Conservation (phyloP, 257 asterid species). For the Jaltomata sinuosa region DNA sequence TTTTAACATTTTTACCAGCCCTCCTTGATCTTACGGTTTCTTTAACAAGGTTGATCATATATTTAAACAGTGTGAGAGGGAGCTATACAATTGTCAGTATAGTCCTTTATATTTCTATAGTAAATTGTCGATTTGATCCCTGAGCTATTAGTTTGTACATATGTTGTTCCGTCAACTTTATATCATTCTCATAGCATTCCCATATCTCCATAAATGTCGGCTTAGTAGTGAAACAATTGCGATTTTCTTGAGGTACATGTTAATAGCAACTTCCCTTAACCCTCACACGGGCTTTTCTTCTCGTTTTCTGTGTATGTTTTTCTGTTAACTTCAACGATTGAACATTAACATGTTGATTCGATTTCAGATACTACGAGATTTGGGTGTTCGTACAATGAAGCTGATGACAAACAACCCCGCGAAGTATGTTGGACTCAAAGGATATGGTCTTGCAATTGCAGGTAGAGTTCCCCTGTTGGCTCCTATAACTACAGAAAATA, state of each 20-base stretch:
- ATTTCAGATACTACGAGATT: constrained; percentile 77
- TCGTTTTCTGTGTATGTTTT: neutral
- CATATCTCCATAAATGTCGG: neutral
- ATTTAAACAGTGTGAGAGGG: neutral
- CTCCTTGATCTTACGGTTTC: neutral
- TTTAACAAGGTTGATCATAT: neutral
- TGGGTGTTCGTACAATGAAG: constrained; percentile 90
- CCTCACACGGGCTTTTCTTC: neutral
- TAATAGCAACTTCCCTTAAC: neutral
- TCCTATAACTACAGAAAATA: constrained; percentile 72
- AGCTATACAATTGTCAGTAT: neutral
- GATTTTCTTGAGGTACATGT: neutral
- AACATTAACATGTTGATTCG: constrained; percentile 1
- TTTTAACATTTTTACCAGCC: neutral
- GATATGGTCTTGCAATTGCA: constrained; percentile 76
- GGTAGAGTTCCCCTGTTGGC: constrained; percentile 80
- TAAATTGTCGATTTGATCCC: neutral
- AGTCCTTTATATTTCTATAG: neutral
- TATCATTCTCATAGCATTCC: neutral
- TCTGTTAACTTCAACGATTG: neutral
- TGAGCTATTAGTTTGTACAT: neutral
- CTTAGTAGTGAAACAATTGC: neutral
- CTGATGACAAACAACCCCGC: constrained; percentile 98
- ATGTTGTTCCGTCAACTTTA: neutral
- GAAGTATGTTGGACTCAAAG: constrained; percentile 84